Base-by-base conservation (phyloP, 169 alveolate species). In the Plasmodium adleri region DNA sequence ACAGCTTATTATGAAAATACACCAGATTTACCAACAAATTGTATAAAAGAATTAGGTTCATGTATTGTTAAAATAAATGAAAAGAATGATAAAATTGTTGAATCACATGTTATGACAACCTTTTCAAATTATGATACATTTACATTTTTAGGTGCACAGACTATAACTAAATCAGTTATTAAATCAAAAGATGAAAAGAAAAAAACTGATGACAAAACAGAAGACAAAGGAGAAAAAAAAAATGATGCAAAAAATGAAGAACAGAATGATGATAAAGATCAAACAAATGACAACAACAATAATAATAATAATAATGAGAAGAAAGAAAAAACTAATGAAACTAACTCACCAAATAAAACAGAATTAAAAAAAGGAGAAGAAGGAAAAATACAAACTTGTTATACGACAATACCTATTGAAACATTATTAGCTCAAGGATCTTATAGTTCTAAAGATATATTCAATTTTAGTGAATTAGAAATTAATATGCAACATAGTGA, bases 31-130 rank as follows among this genome's bases (percentile, higher is more conserved):
- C 85, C 93, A 49, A 59, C 78, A 7, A 93, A 94, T 13, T 70
- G 85, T 56, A 88, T 90, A 0, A 50, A 92, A 20, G 91, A 92
- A 22, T 90, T 93, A 22, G 93, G 95, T 3, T 74, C 92, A 4
- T 94, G 94, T 5, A 85, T 92, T 88, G 93, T 94, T 6, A 76
- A 93, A 47, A 90, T 88, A 50, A 85, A 91, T 50, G 78, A 83
- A 12, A 91, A 88, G 17, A 88, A 88, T 63, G 91, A 93, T 43
- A 87, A 85, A 50, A 56, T 93, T 26, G 90, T 68, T 0, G 93
- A 83, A 88, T 88, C 91, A n/a, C 64, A 68, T 13, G 76, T 74
- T 32, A 74, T 70, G 87, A 68, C 93, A 1, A 88, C 88, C 10
- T 88, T 72, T 52, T 59, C 88, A 17, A 64, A 74, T 22, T 39